Evolutionary conservation across 805 yeast genomes (phyloP), one percentile per base, ranked within the genome.

Genomic region (Myxozyma melibiosi): DNA sequence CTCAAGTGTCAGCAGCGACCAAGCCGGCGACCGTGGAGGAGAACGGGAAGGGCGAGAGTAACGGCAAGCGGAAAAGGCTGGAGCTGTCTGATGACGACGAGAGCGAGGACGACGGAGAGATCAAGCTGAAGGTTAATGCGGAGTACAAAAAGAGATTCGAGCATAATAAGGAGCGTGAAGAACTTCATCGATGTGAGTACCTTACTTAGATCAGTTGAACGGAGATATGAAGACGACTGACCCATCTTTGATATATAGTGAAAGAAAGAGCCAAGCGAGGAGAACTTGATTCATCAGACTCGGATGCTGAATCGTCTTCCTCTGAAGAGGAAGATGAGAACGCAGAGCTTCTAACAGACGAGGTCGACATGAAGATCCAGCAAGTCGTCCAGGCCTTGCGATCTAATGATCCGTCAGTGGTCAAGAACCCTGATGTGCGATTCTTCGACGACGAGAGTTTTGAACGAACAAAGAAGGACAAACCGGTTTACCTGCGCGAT

Each of bases 401-500:
- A 67, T 76, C 76, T 1, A 84, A 88, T 51, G 92, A 94, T 56
- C 68, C 73, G 7, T 77, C 81, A 55, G 68, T 75, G 18, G 76
- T 92, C 39, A 78, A 85, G 61, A 85, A 92, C 68, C 84, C 84
- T n/a, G 74, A 80, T 16, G 83, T 80, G 9, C 82, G 78, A 67
- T 94, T 94, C 68, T 92, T 88, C 71, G 85, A 84, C 2, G 87
- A 85, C 20, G 54, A 46, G 11, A 30, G 45, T 24, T n/a, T 16
- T 18, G 84, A 79, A 22, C 74, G 72, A 2, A 77, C 76, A 20
- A 77, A 76, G 42, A 75, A 76, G 58, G 78, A 80, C 11, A 88
- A 88, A 68, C 97, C 98, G 8, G 77, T 94, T 55, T 89, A 85
- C 70, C 80, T 94, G 71, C 90, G 91, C 66, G 99, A 94, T 71